Evolutionary conservation across 2,329 filamentous ascomycete genomes (phyloP), one percentile per base, ranked within the genome.

Genomic region (Cylindrodendrum hubeiense): DNA sequence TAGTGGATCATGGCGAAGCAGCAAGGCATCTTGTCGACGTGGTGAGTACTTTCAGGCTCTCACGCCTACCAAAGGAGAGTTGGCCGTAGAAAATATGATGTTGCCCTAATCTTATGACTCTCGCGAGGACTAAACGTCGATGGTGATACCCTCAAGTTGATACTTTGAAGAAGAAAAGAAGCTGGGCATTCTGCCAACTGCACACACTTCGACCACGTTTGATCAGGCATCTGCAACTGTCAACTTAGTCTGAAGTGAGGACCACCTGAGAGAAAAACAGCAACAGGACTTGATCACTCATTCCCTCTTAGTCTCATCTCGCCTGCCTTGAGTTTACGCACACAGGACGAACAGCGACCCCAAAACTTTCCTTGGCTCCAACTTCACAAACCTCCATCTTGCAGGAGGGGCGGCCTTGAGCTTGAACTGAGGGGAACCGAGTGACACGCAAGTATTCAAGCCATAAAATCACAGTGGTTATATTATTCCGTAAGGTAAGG

Each of bases 21-120:
- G 68, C 77, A 79, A 24, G 75, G 73, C 76, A 79, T 78, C 30
- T 33, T 62, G 7, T n/a, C n/a, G n/a, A n/a, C n/a, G n/a, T n/a
- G n/a, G n/a, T 17, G 22, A 43, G 26, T 17, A n/a, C 7, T 39
- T n/a, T 17, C 37, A 19, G 37, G 8, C n/a, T 39, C 37, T 19
- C 37, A 39, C n/a, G 15, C 15, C 8, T 10, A 6, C 12, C 34
- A 13, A 15, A 2, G 34, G 6, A 37, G 34, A 10, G 8, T 37
- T 5, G 5, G 41, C 12, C 41, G 41, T 43, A 43, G 10, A 21
- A 15, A n/a, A 9, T 4, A 5, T 30, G 37, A 39, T 26, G 28
- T 3, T 22, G 28, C 26, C 17, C 26, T 50, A 17, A 22, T 33
- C 12, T 15, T n/a, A 21, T 21, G n/a, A 1, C 10, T 9, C 17